Evolutionary conservation across 768 basidiomycete genomes (phyloP).

Genomic region (Neoboletus brunneissimus): DNA sequence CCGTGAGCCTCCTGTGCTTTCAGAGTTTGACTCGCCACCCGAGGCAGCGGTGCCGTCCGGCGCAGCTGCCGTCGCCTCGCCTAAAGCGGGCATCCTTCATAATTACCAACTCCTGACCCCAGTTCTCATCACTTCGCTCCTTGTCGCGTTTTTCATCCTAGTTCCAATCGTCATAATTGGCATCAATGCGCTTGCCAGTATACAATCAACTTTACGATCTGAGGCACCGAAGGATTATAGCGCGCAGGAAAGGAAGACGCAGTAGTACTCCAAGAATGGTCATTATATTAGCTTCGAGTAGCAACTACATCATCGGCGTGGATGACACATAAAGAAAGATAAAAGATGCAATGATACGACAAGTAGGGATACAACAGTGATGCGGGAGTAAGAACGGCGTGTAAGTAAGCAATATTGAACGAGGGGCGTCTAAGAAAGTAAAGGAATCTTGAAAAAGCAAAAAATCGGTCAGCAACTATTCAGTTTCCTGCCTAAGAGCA

Average conservation of each 20-base stretch:
- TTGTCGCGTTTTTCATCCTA: constrained; percentile 64
- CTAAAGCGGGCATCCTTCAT: constrained; percentile 60
- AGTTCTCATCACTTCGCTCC: constrained; percentile 61
- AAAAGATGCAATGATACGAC: constrained; percentile 25
- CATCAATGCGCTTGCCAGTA: constrained; percentile 65
- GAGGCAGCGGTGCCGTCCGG: constrained; percentile 26
- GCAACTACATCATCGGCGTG: constrained; percentile 19
- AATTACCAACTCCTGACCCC: constrained; percentile 78
- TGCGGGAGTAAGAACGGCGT: constrained; percentile 16
- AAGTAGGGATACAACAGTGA: constrained; percentile 30
- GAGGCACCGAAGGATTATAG: constrained; percentile 65
- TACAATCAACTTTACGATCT: constrained; percentile 64
- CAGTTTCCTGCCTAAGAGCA: constrained; percentile 33
- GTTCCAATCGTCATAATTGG: constrained; percentile 65
- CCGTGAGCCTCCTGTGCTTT: constrained; percentile 38
- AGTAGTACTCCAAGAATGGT: constrained; percentile 41
- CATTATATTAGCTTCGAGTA: constrained; percentile 17
- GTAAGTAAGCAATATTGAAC: constrained; percentile 10
- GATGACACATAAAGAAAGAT: constrained; percentile 19
- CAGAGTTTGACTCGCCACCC: constrained; percentile 29
- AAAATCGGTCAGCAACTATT: constrained; percentile 13
- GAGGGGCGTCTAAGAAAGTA: constrained; percentile 15
- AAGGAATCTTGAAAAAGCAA: not conserved
- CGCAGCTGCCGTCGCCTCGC: constrained; percentile 29
- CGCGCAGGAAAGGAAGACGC: constrained; percentile 73